Evolutionary conservation across 2,329 filamentous ascomycete species (phyloP), one percentile per base, ranked within the genome.

Genomic region (Pestalotiopsis sp.): DNA sequence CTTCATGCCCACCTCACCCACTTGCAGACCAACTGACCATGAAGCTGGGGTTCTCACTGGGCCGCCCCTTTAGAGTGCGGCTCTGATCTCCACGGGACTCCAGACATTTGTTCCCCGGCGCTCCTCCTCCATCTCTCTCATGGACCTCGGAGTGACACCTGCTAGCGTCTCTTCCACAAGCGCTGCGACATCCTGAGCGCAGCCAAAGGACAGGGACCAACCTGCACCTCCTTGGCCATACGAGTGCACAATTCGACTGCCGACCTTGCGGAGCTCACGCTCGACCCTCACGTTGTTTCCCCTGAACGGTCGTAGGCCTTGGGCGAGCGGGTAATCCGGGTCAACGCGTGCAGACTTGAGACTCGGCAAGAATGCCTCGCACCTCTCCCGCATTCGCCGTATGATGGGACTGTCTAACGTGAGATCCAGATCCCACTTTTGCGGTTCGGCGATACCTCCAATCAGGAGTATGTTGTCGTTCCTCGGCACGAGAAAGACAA

Each of bases 211-310:
- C 67, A 83, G 68, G 61, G 75, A 80, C 82, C 82, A 84, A 4
- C 82, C 83, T 2, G 81, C 79, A 4, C 81, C 82, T 4, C 82
- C 82, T 63, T 84, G 82, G 1, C 83, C 82, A 69, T 84, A 84
- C 1, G 77, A 79, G 66, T 84, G 82, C 3, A 84, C 77, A 59
- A 83, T 80, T n/a, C 77, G 77, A 70, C 78, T 80, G 11, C 72
- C 71, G 17, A 73, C 68, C 65, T 73, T 67, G 49, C 78, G 76
- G 14, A 80, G 73, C 69, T 85, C 82, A 1, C 81, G 77, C 72
- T 84, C 82, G 7, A 85, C 80, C 9, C 82, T 77, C 4, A 84
- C 80, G 60, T 84, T 82, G 12, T 71, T 73, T 13, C 72, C 71
- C 36, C 82, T 71, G 70, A 82, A 82, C 4, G 82, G 82, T 4